phyloP scores from a whole-genome alignment of 192 early-diverging fungal species.

The Spinellus fusiger region DNA sequence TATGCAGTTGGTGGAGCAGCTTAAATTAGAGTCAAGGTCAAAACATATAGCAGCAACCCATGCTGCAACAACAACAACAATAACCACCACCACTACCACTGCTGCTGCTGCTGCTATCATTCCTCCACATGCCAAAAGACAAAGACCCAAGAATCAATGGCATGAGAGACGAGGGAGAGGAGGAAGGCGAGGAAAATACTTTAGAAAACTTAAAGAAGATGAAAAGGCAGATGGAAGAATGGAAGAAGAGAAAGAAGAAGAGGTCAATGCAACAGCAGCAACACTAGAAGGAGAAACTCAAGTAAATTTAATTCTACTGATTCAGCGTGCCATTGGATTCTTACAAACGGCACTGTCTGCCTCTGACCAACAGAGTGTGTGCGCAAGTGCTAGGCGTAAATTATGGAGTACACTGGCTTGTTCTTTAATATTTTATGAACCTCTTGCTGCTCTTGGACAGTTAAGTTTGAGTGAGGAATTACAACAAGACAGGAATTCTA shows the following conservation, averaged over 20 bases:
- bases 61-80: no score
- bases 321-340: neutral
- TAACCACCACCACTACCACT: no score
- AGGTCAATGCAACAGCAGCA: no score
- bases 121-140: no score
- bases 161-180: neutral
- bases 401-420: neutral
- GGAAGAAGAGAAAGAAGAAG: neutral
- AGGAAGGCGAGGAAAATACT: neutral
- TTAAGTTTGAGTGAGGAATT: slow-evolving; percentile 1
- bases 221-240: neutral
- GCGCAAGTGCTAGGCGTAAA: neutral
- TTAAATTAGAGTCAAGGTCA: no score
- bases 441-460: neutral
- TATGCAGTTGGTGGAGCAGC: neutral
- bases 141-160: neutral
- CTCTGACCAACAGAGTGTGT: neutral
- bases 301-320: no score
- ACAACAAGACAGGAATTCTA: slow-evolving; percentile 4
- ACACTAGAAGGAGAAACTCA: no score
- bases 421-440: slow-evolving; percentile 3
- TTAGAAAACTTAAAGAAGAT: neutral
- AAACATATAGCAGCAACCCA: no score
- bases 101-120: no score
- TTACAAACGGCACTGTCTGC: neutral